Evolutionary conservation across 2,329 filamentous ascomycete genomes (phyloP).

Genomic region (Gliomastix tumulicola): DNA sequence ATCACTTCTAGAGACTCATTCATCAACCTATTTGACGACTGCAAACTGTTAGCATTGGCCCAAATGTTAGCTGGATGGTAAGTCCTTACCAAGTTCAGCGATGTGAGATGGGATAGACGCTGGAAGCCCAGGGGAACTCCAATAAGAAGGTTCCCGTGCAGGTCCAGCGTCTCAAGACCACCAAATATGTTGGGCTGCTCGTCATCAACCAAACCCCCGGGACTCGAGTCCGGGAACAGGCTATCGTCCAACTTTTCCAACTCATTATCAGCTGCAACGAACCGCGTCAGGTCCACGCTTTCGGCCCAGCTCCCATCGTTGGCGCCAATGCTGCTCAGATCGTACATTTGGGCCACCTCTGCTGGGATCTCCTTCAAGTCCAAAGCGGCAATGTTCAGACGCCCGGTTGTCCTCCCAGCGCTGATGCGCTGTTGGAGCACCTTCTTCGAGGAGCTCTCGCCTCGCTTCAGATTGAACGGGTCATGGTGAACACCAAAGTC

Average conservation of each 20-base stretch:
- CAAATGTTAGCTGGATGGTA: background rate
- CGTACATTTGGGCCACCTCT: constrained; percentile 88
- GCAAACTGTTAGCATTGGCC: background rate
- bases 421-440: constrained; percentile 68
- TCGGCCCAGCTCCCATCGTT: constrained; percentile 77
- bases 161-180: constrained; percentile 70
- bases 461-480: constrained; percentile 62
- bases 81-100: constrained; percentile 67
- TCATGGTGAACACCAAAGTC: constrained; percentile 49
- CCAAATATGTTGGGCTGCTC: constrained; percentile 77
- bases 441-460: constrained; percentile 52
- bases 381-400: constrained; percentile 83
- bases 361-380: constrained; percentile 70
- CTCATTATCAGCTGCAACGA: constrained; percentile 88
- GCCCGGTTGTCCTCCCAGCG: constrained; percentile 67
- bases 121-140: constrained; percentile 70
- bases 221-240: constrained; percentile 69
- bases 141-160: constrained; percentile 77
- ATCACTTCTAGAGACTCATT: constrained; percentile 68
- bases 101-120: constrained; percentile 66
- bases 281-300: constrained; percentile 75
- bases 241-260: constrained; percentile 65
- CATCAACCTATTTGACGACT: constrained; percentile 76
- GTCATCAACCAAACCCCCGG: constrained; percentile 42
- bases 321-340: constrained; percentile 59